A percentile compares a stretch with the other conserved stretches of the same genome.
Conservation (phyloP, 2,329 filamentous ascomycete genomes). For the Shiraia sp. region DNA sequence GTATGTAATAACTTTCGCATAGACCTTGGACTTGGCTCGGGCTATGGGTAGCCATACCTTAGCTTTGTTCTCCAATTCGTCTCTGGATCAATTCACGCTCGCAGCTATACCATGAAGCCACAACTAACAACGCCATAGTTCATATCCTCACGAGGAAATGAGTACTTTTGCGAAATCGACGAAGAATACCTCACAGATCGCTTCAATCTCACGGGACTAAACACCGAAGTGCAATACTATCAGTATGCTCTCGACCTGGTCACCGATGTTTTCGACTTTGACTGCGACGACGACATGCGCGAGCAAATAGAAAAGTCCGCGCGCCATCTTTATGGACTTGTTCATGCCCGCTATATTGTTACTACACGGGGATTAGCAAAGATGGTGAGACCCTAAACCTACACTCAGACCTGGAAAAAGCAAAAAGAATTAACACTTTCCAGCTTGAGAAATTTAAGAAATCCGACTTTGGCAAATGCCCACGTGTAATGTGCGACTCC, state of each 20-base stretch:
- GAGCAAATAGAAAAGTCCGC: slow-evolving; percentile 98
- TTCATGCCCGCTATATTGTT: slow-evolving; percentile 95
- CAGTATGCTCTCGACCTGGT: slow-evolving; percentile 98
- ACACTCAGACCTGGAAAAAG: neutral
- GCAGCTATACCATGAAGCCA: too few relatives aligned
- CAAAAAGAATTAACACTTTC: slow-evolving; percentile 12
- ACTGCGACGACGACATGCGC: slow-evolving; percentile 97
- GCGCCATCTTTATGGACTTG: slow-evolving; percentile 90
- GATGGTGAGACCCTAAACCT: slow-evolving; percentile 71
- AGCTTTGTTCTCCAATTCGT: too few relatives aligned
- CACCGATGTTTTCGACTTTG: slow-evolving; percentile 97
- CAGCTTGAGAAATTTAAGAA: slow-evolving; percentile 99
- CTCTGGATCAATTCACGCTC: too few relatives aligned
- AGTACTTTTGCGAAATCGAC: slow-evolving; percentile 99
- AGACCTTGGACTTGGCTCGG: slow-evolving; percentile 1
- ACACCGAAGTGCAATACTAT: slow-evolving; percentile 97
- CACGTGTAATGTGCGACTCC: slow-evolving; percentile 90
- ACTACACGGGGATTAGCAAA: slow-evolving; percentile 92
- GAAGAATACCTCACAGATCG: slow-evolving; percentile 98
- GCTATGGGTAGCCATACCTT: slow-evolving; percentile 2
- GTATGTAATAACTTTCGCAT: slow-evolving; percentile 61
- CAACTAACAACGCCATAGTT: slow-evolving; percentile 64
- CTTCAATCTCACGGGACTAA: slow-evolving; percentile 96
- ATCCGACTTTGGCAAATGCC: slow-evolving; percentile 96
- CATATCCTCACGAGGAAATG: slow-evolving; percentile 94